These are phyloP conservation scores for Aquanectria penicillioides DNA, from an alignment of 2,329 filamentous ascomycete genomes.

Conservation along the genomic window DNA sequence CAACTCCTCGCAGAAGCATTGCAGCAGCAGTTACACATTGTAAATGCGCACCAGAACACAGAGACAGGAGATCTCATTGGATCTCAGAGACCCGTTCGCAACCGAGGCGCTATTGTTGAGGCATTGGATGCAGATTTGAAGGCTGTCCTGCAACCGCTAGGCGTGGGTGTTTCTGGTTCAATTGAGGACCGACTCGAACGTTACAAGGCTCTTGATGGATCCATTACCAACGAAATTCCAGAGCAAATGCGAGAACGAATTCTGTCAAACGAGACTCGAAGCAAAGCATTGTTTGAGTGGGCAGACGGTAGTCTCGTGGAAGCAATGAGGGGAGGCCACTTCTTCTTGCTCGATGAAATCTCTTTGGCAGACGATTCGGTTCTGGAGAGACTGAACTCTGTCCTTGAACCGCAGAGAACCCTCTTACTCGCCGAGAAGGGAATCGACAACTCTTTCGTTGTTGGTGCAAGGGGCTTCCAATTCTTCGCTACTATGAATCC, in stretches of 20 bases:
- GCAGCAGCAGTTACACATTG: slow-evolving; percentile 80
- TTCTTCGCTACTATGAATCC: slow-evolving; percentile 99
- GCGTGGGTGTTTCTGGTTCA: slow-evolving; percentile 51
- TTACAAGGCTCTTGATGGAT: slow-evolving; percentile 61
- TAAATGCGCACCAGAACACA: slow-evolving; percentile 98
- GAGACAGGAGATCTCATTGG: slow-evolving; percentile 98
- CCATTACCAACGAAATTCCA: slow-evolving; percentile 61
- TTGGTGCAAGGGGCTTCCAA: slow-evolving; percentile 83
- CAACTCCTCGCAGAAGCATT: slow-evolving; percentile 89
- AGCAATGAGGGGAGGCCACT: slow-evolving; percentile 89
- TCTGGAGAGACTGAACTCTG: slow-evolving; percentile 93
- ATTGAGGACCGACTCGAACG: slow-evolving; percentile 66
- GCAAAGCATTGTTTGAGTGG: slow-evolving; percentile 95
- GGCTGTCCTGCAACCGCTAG: slow-evolving; percentile 54
- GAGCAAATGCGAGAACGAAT: slow-evolving; percentile 59
- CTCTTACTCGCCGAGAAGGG: slow-evolving; percentile 95
- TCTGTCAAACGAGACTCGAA: slow-evolving; percentile 64
- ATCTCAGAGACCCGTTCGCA: slow-evolving; percentile 90
- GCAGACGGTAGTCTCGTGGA: slow-evolving; percentile 92
- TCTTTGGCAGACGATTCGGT: slow-evolving; percentile 98
- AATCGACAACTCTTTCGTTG: slow-evolving; percentile 81
- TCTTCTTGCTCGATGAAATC: slow-evolving; percentile 96
- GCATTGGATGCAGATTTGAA: slow-evolving; percentile 71
- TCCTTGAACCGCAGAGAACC: slow-evolving; percentile 87
- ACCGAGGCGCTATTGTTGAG: slow-evolving; percentile 78